Base-by-base conservation (phyloP, 108 stramenopile genomes). In the Skeletonema tropicum region DNA sequence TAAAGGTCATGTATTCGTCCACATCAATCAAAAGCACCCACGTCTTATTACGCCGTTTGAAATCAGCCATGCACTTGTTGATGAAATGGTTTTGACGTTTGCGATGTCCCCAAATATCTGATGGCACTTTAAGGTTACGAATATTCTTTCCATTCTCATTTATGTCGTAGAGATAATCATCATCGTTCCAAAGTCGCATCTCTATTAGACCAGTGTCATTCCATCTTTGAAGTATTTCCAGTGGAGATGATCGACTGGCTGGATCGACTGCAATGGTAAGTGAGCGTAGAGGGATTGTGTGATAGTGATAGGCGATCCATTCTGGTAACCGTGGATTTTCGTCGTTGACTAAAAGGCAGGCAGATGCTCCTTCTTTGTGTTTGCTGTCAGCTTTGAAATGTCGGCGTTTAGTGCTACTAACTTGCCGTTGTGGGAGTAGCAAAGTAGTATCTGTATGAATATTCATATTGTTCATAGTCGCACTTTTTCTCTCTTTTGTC, bases 261-360 rank as follows among this genome's bases (percentile, higher is more conserved):
- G 91, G 91, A 75, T 92, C 91, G 33, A 92, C 84, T 3, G 86
- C 82, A 35, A 92, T 86, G 62, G 86, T 79, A 10, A 92, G 35
- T 55, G 87, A 78, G 1, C 87, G 74, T 7, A 92, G 66, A 7
- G 91, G 91, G 42, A 92, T 46, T 3, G 88, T 78, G 52, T 86
- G 88, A 65, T 92, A 88, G 59, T 92, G 91, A 80, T 92, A 92
- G 36, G 91, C 91, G 10, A 92, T 36, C 89, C 91, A 90, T 68
- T 86, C 82, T 33, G 82, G 78, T 36, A 86, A 46, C 2, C 75
- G 52, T 12, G 62, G 82, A 69, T 88, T 83, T 66, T 83, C 82
- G 32, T 90, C 89, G 74, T 88, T 90, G 0, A 90, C 85, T 11
- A 90, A 49, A 12, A 90, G 62, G 66, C 89, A 90, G 11, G 85